Percentiles rank a stretch among this genome's conserved stretches.
Evolutionary conservation across 305 asterid genomes (phyloP).

Genomic region (Ilex paraguariensis): DNA sequence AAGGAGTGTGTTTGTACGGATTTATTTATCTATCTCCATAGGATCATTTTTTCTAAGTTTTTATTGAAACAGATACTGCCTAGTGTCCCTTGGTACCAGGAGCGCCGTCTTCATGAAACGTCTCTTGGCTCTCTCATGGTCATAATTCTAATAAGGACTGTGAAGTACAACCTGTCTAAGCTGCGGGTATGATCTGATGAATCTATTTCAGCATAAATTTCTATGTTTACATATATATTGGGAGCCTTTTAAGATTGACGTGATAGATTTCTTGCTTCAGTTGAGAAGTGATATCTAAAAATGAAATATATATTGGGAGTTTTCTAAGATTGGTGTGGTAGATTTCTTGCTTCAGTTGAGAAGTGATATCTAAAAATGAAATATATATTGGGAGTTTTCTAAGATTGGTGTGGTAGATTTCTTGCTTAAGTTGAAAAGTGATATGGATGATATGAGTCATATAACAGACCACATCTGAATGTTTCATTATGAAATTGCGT

Average conservation of each 20-base stretch:
- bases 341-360: too few species aligned
- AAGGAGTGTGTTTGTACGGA: constrained; percentile 15
- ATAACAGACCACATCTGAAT: too few species aligned
- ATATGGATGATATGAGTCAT: neutral
- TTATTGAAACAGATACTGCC: constrained; percentile 63
- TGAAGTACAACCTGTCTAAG: constrained; percentile 89
- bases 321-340: neutral
- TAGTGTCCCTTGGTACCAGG: constrained; percentile 90
- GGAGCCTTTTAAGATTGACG: neutral
- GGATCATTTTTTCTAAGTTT: constrained; percentile 17
- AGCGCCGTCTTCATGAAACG: constrained; percentile 82
- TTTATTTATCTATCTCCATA: constrained; percentile 8
- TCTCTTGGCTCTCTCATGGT: constrained; percentile 97
- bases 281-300: neutral
- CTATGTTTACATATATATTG: neutral
- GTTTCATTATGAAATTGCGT: too few species aligned
- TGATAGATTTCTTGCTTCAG: too few species aligned
- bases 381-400: too few species aligned
- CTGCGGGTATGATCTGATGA: constrained; percentile 60
- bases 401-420: neutral
- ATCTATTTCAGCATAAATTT: constrained; percentile 14
- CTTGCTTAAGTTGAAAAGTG: too few species aligned
- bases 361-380: too few species aligned
- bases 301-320: neutral
- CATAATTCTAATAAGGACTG: constrained; percentile 80